Evolutionary conservation across 208 protist genomes (phyloP).

Genomic region (Leishmania gerbilli): DNA sequence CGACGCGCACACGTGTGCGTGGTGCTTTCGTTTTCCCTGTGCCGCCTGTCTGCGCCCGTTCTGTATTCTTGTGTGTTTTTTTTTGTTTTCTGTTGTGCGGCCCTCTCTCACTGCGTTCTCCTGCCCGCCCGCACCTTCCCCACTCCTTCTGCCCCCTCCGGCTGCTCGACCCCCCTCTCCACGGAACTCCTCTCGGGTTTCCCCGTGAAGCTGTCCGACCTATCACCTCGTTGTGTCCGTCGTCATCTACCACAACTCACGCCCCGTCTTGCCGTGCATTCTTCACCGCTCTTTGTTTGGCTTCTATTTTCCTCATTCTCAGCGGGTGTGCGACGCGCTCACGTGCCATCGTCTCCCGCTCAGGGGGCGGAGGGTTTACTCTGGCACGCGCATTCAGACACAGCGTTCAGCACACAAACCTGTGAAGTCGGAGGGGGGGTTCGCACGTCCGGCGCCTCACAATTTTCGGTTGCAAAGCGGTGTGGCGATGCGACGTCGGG

Average conservation of each 20-base stretch:
- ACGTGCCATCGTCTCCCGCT: neutral
- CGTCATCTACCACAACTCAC: neutral
- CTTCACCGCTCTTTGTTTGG: neutral
- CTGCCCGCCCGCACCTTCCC: neutral
- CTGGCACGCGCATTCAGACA: neutral
- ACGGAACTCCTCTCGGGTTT: neutral
- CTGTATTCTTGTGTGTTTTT: neutral
- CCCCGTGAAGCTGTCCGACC: no score
- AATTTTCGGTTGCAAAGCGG: conserved; percentile 1
- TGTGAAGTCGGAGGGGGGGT: neutral
- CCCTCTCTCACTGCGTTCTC: neutral
- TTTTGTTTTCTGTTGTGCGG: neutral
- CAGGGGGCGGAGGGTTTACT: neutral
- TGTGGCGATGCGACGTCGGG: neutral
- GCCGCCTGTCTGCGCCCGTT: neutral
- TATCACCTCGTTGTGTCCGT: neutral
- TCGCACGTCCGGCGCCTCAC: neutral
- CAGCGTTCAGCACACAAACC: neutral
- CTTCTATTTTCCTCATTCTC: neutral
- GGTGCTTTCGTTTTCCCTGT: neutral
- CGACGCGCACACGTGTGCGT: neutral
- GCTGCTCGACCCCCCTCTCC: neutral
- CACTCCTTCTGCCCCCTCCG: neutral
- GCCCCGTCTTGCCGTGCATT: neutral
- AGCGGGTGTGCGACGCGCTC: neutral